Evolutionary conservation across 768 basidiomycete species (phyloP).

Genomic region (Ephemerocybe angulata): DNA sequence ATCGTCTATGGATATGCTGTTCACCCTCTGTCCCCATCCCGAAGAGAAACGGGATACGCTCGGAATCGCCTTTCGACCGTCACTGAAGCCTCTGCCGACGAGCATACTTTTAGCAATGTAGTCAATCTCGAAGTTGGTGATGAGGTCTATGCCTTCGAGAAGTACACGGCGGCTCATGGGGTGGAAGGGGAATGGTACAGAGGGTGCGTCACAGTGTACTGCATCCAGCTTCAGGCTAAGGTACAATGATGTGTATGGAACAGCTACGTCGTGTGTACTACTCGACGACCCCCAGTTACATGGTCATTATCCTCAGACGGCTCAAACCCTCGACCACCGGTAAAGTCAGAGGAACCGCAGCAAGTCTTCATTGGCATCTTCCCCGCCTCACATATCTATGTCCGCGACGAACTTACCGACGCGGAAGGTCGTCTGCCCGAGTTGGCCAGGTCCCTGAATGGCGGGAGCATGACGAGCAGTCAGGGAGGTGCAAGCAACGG

Average conservation of each 20-base stretch:
- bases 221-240: background rate
- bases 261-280: constrained; percentile 86
- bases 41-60: constrained; percentile 64
- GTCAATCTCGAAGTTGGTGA: constrained; percentile 92
- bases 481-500: constrained; percentile 30
- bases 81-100: constrained; percentile 61
- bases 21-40: constrained; percentile 74
- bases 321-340: constrained; percentile 40
- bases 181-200: constrained; percentile 87
- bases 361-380: constrained; percentile 95
- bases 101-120: constrained; percentile 63
- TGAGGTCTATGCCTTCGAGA: constrained; percentile 96
- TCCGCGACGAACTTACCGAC: constrained; percentile 83
- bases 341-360: constrained; percentile 71
- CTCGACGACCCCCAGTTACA: constrained; percentile 65
- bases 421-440: constrained; percentile 83
- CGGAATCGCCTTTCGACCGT: constrained; percentile 58
- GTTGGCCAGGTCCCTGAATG: constrained; percentile 56
- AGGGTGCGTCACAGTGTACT: constrained; percentile 60
- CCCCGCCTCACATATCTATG: constrained; percentile 82
- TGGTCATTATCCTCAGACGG: constrained; percentile 53
- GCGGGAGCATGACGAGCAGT: constrained; percentile 26
- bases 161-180: constrained; percentile 69
- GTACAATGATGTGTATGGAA: background rate
- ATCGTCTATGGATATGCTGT: constrained; percentile 91